Conservation (phyloP, 1,284 basidiomycete genomes). For the Pyrrhoderma lamaoense region DNA sequence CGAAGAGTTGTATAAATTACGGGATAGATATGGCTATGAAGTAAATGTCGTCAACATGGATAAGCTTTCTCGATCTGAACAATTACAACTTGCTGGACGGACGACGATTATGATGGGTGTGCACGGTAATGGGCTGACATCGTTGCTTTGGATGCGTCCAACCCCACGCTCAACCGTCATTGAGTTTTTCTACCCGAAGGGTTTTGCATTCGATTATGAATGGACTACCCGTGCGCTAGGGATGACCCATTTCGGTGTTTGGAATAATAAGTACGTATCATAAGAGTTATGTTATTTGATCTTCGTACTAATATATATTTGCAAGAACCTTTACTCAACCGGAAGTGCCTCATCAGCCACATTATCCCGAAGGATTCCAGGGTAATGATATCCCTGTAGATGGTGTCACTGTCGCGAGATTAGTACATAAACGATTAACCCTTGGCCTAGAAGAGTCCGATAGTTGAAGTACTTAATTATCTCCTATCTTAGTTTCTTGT, state of each 20-base stretch:
- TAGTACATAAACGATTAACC: conserved; percentile 30
- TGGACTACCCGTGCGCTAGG: conserved; percentile 73
- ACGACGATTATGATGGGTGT: conserved; percentile 89
- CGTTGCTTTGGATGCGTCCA: conserved; percentile 81
- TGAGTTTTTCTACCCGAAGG: conserved; percentile 82
- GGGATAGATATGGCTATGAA: conserved; percentile 71
- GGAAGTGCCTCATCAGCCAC: conserved; percentile 37
- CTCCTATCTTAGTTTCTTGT: neutral
- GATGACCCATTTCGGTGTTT: conserved; percentile 82
- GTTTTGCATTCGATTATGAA: conserved; percentile 84
- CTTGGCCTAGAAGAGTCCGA: conserved; percentile 11
- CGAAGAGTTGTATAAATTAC: conserved; percentile 52
- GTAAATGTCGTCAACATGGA: conserved; percentile 82
- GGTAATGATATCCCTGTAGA: conserved; percentile 51
- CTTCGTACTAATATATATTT: neutral
- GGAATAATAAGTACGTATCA: conserved; percentile 47
- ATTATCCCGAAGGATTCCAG: conserved; percentile 52
- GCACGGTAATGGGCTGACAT: conserved; percentile 81
- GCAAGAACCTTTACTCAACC: conserved; percentile 40
- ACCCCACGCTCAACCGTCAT: conserved; percentile 70
- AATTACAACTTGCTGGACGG: conserved; percentile 67
- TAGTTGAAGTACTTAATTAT: neutral
- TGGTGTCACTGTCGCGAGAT: conserved; percentile 33
- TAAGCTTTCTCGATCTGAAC: conserved; percentile 68
- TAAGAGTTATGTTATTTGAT: neutral